Evolutionary conservation across 768 basidiomycete species (phyloP), one percentile per base, ranked within the genome.

Genomic region (Lyophyllum decastes): DNA sequence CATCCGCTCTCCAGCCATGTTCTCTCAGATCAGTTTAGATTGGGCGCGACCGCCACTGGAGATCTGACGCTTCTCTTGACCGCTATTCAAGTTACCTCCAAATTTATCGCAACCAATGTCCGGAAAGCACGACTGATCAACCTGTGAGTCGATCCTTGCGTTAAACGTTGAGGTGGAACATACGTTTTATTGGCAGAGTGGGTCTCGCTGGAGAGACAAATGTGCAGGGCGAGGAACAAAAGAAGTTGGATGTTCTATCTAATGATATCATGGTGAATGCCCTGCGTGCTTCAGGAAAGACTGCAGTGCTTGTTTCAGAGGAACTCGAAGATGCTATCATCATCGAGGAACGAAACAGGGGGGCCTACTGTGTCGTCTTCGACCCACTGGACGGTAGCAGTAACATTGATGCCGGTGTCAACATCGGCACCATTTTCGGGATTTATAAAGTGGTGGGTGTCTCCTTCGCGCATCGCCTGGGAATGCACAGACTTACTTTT

Each of bases 251-350:
- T 68, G 89, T 97, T n/a, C 80, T 97, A 30, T 91, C 94, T 14
- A 98, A 99, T 72, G 95, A 99, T 72, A 99, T 99, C 82, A 98
- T 99, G 97, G 84, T 98, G 66, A 98, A 98, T 68, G 89, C 95
- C 47, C 84, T 99, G 33, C 86, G 93, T 41, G 95, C 95, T 2
- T 95, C 92, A n/a, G 94, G 97, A 52, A 97, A 95, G 83, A 92
- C 89, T 7, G 90, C 94, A 14, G 97, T 99, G 14, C 89, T 99
- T 64, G 94, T 99, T 60, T 95, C 94, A 17, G 97, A 99, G 73
- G 95, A 98, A 69, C 81, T 93, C 63, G 94, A 97, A 10, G 85
- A 97, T 21, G 94, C 95, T 17, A 85, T 98, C 74, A 83, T 98
- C 71, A 91, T 95, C 70, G 92, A 94, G 61, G 88, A 85, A 52